These are phyloP conservation scores for Fereydounia khargensis DNA, from an alignment of 1,284 basidiomycete species.

Conservation along the genomic window DNA sequence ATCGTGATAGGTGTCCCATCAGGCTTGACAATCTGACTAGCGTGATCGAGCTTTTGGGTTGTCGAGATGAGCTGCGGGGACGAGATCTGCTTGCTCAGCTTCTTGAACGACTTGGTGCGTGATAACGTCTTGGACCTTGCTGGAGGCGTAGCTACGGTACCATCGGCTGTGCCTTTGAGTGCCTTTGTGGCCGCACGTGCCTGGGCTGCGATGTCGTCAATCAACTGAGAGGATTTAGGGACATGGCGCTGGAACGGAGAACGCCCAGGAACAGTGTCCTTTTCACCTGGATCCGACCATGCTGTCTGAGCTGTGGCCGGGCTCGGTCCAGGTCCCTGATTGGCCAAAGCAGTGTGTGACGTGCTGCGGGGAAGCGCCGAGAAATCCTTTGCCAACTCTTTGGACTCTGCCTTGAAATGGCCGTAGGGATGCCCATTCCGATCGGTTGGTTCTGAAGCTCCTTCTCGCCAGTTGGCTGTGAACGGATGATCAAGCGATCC, in stretches of 20 bases:
- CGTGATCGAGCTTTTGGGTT: constrained; percentile 39
- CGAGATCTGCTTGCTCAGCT: constrained; percentile 42
- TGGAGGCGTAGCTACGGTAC: constrained; percentile 12
- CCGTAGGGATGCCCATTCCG: neutral
- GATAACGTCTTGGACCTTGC: constrained; percentile 36
- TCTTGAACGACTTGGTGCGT: constrained; percentile 32
- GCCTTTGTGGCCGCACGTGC: constrained; percentile 43
- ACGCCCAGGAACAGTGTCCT: too few relatives aligned
- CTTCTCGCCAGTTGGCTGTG: too few relatives aligned
- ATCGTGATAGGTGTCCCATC: too few relatives aligned
- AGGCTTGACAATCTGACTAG: constrained; percentile 10
- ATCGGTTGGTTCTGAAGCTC: too few relatives aligned
- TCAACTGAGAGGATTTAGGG: too few relatives aligned
- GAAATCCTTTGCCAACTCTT: neutral
- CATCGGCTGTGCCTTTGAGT: constrained; percentile 38
- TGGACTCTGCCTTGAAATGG: neutral
- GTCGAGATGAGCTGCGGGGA: constrained; percentile 46
- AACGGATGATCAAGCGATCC: too few relatives aligned
- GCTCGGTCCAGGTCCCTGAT: neutral
- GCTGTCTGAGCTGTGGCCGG: neutral
- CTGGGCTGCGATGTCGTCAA: constrained; percentile 46
- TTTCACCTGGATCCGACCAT: constrained; percentile 3
- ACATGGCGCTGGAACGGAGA: too few relatives aligned
- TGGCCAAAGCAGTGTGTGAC: constrained; percentile 1
- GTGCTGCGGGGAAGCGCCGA: constrained; percentile 1